These are phyloP conservation scores for Leptodermis oblonga DNA, from an alignment of 257 asterid genomes.

Conservation along the genomic window DNA sequence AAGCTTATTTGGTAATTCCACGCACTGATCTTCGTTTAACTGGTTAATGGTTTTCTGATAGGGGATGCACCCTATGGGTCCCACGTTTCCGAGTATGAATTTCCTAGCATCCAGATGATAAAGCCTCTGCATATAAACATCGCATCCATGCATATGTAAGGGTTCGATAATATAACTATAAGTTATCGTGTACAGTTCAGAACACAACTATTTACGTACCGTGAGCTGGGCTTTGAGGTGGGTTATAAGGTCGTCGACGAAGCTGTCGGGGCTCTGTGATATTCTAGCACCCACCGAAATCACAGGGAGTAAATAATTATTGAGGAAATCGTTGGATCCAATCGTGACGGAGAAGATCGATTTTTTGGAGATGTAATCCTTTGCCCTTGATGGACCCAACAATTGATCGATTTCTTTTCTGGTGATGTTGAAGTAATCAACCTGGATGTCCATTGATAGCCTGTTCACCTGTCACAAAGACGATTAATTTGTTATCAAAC, in stretches of 20 bases:
- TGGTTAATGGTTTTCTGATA: slow-evolving; percentile 81
- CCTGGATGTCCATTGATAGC: slow-evolving; percentile 83
- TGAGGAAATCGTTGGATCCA: slow-evolving; percentile 89
- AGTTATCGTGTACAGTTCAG: too few relatives aligned
- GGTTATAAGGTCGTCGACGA: slow-evolving; percentile 56
- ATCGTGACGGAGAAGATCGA: slow-evolving; percentile 78
- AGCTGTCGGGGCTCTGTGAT: slow-evolving; percentile 56
- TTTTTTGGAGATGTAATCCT: slow-evolving; percentile 44
- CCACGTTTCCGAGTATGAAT: slow-evolving; percentile 77
- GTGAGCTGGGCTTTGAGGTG: slow-evolving; percentile 73
- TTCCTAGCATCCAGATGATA: slow-evolving; percentile 76
- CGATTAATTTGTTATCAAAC: not conserved
- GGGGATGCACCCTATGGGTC: slow-evolving; percentile 95
- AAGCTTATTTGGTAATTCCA: slow-evolving; percentile 66
- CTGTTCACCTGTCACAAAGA: slow-evolving; percentile 61
- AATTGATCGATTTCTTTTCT: slow-evolving; percentile 56
- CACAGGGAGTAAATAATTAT: slow-evolving; percentile 80
- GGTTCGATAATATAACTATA: too few relatives aligned
- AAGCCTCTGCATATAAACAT: slow-evolving; percentile 50
- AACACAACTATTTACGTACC: slow-evolving; percentile 45
- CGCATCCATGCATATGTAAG: too few relatives aligned
- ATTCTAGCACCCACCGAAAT: slow-evolving; percentile 72
- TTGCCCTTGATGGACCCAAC: slow-evolving; percentile 66
- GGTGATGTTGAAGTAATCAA: slow-evolving; percentile 89
- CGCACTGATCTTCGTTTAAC: slow-evolving; percentile 57